These are phyloP conservation scores for Alternaria angustiovoidea DNA, from an alignment of 2,329 filamentous ascomycete genomes.

Conservation along the genomic window DNA sequence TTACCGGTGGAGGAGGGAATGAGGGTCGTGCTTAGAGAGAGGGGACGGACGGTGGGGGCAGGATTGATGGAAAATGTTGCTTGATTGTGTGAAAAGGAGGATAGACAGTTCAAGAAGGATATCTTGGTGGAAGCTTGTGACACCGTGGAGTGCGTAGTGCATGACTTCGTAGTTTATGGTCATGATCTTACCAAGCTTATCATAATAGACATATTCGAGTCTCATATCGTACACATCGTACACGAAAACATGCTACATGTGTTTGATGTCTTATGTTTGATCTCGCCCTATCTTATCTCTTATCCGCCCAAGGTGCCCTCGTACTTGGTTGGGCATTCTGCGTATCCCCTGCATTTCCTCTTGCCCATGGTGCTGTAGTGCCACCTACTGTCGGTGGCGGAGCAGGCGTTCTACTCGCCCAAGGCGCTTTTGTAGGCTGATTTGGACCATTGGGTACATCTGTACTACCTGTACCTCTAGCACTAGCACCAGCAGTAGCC, in stretches of 20 bases:
- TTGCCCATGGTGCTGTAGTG: constrained; percentile 41
- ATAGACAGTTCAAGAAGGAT: background rate
- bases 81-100: background rate
- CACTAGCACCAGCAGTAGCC: background rate
- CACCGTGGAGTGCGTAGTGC: background rate
- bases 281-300: constrained; percentile 6
- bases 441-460: constrained; percentile 38
- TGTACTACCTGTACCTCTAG: background rate
- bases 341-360: background rate
- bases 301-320: constrained; percentile 37
- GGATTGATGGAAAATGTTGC: constrained; percentile 73
- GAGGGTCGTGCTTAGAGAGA: constrained; percentile 80
- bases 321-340: constrained; percentile 22
- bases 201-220: background rate
- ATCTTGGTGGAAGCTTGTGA: background rate
- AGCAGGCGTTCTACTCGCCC: constrained; percentile 29
- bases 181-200: background rate
- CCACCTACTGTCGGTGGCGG: constrained; percentile 21
- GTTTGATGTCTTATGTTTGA: background rate
- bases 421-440: constrained; percentile 45
- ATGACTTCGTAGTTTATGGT: background rate
- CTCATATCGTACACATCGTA: background rate
- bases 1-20: constrained; percentile 83
- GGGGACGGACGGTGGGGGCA: constrained; percentile 85
- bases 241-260: background rate